Conservation (phyloP, 2,329 filamentous ascomycete genomes). For the Colletotrichum sp. region DNA sequence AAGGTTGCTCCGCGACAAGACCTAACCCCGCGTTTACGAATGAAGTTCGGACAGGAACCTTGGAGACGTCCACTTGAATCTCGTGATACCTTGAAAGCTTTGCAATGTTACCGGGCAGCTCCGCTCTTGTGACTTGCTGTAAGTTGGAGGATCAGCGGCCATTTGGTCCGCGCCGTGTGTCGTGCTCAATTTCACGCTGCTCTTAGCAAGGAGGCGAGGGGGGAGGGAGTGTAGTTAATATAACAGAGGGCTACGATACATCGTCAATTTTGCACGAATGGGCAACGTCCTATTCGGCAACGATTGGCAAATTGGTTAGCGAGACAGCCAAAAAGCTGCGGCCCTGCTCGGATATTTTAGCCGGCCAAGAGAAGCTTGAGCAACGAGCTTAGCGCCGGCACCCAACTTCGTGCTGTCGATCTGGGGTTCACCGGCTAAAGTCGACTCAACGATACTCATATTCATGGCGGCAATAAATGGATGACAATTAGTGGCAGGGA, state of each 20-base stretch:
- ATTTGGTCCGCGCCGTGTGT: not conserved
- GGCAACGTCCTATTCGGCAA: not conserved
- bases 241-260: not conserved
- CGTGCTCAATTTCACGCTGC: not conserved
- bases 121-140: not conserved
- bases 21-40: not conserved
- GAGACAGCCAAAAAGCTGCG: not conserved
- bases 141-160: not conserved
- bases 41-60: not conserved
- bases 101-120: not conserved
- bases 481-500: too few relatives aligned
- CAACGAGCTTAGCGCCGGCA: not conserved
- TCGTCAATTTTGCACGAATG: not conserved
- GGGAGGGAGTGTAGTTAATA: not conserved
- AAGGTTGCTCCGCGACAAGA: not conserved
- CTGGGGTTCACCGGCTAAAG: slow-evolving; percentile 4
- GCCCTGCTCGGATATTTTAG: not conserved
- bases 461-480: not conserved
- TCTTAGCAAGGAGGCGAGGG: not conserved
- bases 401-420: not conserved
- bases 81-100: not conserved
- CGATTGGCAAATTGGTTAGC: not conserved
- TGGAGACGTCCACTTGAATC: not conserved
- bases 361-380: not conserved
- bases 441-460: not conserved